phyloP scores from a whole-genome alignment of 176 grass and related monocot genomes.

The Triticum urartu region DNA sequence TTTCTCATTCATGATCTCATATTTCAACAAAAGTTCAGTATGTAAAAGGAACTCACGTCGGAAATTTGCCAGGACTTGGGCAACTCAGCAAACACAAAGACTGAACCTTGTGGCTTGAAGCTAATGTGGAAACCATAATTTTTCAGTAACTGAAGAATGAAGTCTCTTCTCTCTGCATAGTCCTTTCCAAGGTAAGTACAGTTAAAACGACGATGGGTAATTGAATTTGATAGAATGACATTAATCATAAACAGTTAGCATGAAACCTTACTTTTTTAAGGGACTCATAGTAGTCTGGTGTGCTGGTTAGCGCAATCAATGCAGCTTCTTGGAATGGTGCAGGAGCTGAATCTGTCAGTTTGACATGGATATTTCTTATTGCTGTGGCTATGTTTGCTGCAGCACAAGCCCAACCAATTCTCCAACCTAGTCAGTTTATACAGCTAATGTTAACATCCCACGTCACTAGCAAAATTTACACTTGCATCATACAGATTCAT shows the following conservation, averaged over 20 bases:
- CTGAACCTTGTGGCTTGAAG: slow-evolving; percentile 80
- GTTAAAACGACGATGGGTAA: not conserved
- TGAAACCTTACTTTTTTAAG: slow-evolving; percentile 60
- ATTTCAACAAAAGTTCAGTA: not conserved
- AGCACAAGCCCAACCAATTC: slow-evolving; percentile 92
- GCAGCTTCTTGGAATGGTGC: slow-evolving; percentile 98
- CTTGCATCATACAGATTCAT: not conserved
- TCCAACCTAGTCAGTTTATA: slow-evolving; percentile 61
- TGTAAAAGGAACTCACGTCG: slow-evolving; percentile 58
- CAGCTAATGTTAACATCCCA: not conserved
- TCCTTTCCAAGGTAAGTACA: slow-evolving; percentile 48
- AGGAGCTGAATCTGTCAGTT: slow-evolving; percentile 91
- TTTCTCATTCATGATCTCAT: not conserved
- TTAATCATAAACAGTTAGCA: slow-evolving; percentile 11
- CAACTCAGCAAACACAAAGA: slow-evolving; percentile 82
- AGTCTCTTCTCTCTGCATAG: slow-evolving; percentile 63
- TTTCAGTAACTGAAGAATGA: slow-evolving; percentile 66
- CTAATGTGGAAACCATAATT: slow-evolving; percentile 61
- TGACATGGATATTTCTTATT: slow-evolving; percentile 86
- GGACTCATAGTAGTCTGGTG: slow-evolving; percentile 52
- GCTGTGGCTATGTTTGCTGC: slow-evolving; percentile 60
- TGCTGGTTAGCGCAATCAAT: slow-evolving; percentile 57
- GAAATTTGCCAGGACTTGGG: slow-evolving; percentile 63
- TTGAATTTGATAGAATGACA: not conserved
- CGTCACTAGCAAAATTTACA: not conserved